phyloP scores from a whole-genome alignment of 768 basidiomycete genomes.

The Suillus americanus region DNA sequence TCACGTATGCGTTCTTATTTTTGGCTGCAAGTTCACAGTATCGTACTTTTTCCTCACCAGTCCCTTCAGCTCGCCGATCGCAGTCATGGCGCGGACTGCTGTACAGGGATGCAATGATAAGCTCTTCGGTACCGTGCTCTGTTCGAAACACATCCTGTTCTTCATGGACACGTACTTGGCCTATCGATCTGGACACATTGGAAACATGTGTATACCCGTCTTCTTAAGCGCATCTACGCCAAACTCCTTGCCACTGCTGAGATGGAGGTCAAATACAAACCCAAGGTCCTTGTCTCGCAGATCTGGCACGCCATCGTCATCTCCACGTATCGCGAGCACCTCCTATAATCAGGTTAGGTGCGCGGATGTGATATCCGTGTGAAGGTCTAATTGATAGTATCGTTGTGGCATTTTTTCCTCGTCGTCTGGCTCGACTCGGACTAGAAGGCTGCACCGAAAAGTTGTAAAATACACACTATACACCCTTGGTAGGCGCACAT shows the following conservation, averaged over 20 bases:
- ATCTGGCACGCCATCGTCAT: constrained; percentile 99
- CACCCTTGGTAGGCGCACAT: too few relatives aligned
- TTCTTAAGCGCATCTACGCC: constrained; percentile 98
- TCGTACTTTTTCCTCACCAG: constrained; percentile 98
- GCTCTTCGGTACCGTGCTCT: constrained; percentile 76
- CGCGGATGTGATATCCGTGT: too few relatives aligned
- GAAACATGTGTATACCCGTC: constrained; percentile 93
- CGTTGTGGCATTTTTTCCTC: too few relatives aligned
- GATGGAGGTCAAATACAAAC: constrained; percentile 99
- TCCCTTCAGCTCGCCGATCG: constrained; percentile 95
- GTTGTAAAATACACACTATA: too few relatives aligned
- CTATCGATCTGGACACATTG: constrained; percentile 99
- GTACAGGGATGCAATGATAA: constrained; percentile 89
- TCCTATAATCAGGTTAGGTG: constrained; percentile 31
- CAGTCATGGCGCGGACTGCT: constrained; percentile 94
- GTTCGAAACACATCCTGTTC: constrained; percentile 92
- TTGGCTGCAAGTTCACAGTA: constrained; percentile 94
- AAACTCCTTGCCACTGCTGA: constrained; percentile 94
- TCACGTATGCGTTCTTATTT: too few relatives aligned
- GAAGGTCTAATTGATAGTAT: too few relatives aligned
- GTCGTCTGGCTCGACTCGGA: too few relatives aligned
- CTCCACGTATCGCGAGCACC: constrained; percentile 99
- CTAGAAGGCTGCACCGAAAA: too few relatives aligned
- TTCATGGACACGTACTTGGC: constrained; percentile 98
- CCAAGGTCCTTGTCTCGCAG: constrained; percentile 98